Percentiles rank a stretch among this genome's conserved stretches.
Conservation (phyloP, 2,329 filamentous ascomycete genomes). For the Didymella keratinophila region DNA sequence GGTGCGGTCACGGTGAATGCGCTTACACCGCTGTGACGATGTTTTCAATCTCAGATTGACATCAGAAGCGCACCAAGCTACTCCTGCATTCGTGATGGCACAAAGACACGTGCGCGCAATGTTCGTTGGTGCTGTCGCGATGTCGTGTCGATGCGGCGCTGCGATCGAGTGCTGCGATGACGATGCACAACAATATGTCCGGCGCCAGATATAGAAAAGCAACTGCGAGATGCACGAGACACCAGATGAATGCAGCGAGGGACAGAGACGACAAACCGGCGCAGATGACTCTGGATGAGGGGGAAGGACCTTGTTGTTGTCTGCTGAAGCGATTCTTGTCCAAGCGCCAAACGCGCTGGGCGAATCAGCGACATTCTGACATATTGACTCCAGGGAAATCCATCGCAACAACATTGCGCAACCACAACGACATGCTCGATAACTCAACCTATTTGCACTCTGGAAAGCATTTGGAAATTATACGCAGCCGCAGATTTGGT, state of each 20-base stretch:
- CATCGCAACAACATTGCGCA: slow-evolving; percentile 26
- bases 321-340: slow-evolving; percentile 26
- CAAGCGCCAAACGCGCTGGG: slow-evolving; percentile 24
- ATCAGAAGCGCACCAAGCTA: slow-evolving; percentile 33
- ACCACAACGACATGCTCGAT: slow-evolving; percentile 27
- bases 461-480: slow-evolving; percentile 3
- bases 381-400: slow-evolving; percentile 28
- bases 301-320: slow-evolving; percentile 27
- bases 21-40: slow-evolving; percentile 36
- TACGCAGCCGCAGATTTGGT: slow-evolving; percentile 8
- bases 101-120: slow-evolving; percentile 28
- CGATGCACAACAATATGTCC: slow-evolving; percentile 27
- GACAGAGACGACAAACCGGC: slow-evolving; percentile 21
- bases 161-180: slow-evolving; percentile 24
- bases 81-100: slow-evolving; percentile 35
- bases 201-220: slow-evolving; percentile 8
- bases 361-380: slow-evolving; percentile 27
- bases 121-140: slow-evolving; percentile 25
- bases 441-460: slow-evolving; percentile 16
- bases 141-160: slow-evolving; percentile 35
- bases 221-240: slow-evolving; percentile 21
- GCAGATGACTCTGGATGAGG: slow-evolving; percentile 29
- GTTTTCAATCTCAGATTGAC: slow-evolving; percentile 26
- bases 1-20: slow-evolving; percentile 19
- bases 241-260: slow-evolving; percentile 24